A percentile compares a stretch with the other conserved stretches of the same genome.
phyloP scores from a whole-genome alignment of 768 basidiomycete species.

The Gymnopilus junonius region DNA sequence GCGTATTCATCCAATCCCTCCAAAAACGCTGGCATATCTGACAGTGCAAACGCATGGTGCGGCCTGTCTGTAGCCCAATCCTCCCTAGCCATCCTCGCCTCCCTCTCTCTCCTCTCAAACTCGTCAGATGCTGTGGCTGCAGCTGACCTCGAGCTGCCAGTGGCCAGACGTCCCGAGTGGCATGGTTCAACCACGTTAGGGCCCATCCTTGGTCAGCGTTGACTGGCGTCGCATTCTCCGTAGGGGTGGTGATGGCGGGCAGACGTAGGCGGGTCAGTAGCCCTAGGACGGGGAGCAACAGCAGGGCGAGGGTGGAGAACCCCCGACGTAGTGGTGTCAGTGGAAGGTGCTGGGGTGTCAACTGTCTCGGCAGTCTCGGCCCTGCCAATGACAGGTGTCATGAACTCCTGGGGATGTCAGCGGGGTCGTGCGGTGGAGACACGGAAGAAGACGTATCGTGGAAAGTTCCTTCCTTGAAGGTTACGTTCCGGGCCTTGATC shows the following conservation, averaged over 20 bases:
- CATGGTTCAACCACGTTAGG: neutral
- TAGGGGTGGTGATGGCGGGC: too few relatives aligned
- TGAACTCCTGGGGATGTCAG: slow-evolving; percentile 2
- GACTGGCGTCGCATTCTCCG: too few relatives aligned
- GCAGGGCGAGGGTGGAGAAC: neutral
- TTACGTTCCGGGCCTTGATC: slow-evolving; percentile 21
- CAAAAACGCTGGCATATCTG: neutral
- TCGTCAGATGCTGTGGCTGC: neutral
- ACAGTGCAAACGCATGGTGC: neutral
- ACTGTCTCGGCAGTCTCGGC: too few relatives aligned
- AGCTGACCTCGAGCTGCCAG: too few relatives aligned
- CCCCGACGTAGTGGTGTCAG: neutral
- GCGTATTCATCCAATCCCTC: neutral
- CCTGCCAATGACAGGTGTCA: neutral
- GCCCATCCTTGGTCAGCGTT: neutral
- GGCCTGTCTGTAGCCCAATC: neutral
- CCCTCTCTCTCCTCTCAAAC: neutral
- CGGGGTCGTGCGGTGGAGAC: neutral
- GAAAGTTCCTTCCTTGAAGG: slow-evolving; percentile 27
- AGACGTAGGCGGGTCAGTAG: neutral
- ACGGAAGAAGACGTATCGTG: slow-evolving; percentile 11
- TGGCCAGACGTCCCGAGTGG: neutral
- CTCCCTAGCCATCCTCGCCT: neutral
- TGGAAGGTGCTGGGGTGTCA: neutral
- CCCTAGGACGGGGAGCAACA: neutral